phyloP scores from a whole-genome alignment of 768 basidiomycete species.

The Tricholoma bakamatsutake region DNA sequence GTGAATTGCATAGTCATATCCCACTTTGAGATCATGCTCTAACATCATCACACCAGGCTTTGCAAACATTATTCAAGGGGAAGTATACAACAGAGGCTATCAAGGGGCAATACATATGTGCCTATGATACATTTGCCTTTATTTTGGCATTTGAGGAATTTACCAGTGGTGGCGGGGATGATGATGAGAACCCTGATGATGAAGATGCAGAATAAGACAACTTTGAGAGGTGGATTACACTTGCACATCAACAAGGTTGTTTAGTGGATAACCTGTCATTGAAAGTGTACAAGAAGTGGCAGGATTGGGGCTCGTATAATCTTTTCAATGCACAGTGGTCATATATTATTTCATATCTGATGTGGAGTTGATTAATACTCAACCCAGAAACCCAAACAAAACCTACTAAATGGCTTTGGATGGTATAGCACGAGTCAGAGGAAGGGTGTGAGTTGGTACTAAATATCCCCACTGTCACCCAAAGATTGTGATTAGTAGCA shows the following conservation, averaged over 20 bases:
- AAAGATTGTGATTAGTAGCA: too few species aligned
- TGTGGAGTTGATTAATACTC: too few species aligned
- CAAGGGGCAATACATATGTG: too few species aligned
- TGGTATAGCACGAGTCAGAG: too few species aligned
- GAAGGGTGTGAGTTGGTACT: too few species aligned
- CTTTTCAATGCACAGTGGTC: background rate
- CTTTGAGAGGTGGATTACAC: background rate
- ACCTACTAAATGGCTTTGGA: too few species aligned
- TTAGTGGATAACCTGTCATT: background rate
- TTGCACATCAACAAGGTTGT: background rate
- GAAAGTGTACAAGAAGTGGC: background rate
- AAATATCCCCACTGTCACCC: too few species aligned
- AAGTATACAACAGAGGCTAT: background rate
- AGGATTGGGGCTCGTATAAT: background rate
- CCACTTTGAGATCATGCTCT: background rate
- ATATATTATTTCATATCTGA: background rate
- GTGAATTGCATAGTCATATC: too few species aligned
- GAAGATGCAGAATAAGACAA: background rate
- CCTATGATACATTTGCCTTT: background rate
- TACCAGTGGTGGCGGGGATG: background rate
- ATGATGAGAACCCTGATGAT: background rate
- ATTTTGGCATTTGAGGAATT: background rate
- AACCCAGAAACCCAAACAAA: too few species aligned
- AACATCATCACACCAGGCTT: background rate
- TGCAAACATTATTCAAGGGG: background rate